Evolutionary conservation across 371 early-diverging fungal species (phyloP), one percentile per base, ranked within the genome.

Genomic region (Catenaria anguillulae): DNA sequence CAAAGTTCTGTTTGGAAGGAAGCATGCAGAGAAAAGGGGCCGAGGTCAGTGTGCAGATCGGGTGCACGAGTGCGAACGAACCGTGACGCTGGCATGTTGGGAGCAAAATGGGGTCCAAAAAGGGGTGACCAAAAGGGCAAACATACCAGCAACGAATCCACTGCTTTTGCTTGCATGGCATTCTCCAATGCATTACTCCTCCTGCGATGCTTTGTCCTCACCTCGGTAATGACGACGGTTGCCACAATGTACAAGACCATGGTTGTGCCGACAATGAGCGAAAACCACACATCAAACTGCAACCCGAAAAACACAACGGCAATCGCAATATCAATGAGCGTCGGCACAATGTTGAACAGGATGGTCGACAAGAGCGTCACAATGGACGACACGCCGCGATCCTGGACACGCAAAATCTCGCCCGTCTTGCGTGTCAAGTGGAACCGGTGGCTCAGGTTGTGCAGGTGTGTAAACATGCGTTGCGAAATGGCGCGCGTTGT

Each of bases 351-450:
- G 67, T 91, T 89, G 74, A 95, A 93, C 5, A 90, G 72, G 17
- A 94, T 72, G 40, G 85, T 87, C 4, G 82, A 82, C 36, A 97
- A 69, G 2, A 97, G 73, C 31, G 86, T 84, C 13, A 85, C 84
- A 26, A 92, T 83, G 34, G 84, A 81, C 35, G 73, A 75, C 17
- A 86, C 86, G 42, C 97, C 97, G 23, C 95, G 84, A 68, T 97
- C 95, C 81, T 86, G 80, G 10, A 87, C 84, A 13, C 90, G 79
- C 55, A 90, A 70, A 33, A 89, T 84, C 65, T 92, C 93, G n/a
- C 93, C 93, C 0, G 97, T 96, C 69, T 94, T 93, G 60, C 93
- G 84, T 58, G 84, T 88, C 60, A 93, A 79, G 66, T 95, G 94
- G 67, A 86, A 95, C 31, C 86, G 76, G 24, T 92, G 70, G 0